Conservation (phyloP, 176 grass and related monocot species). For the Pharus latifolius region DNA sequence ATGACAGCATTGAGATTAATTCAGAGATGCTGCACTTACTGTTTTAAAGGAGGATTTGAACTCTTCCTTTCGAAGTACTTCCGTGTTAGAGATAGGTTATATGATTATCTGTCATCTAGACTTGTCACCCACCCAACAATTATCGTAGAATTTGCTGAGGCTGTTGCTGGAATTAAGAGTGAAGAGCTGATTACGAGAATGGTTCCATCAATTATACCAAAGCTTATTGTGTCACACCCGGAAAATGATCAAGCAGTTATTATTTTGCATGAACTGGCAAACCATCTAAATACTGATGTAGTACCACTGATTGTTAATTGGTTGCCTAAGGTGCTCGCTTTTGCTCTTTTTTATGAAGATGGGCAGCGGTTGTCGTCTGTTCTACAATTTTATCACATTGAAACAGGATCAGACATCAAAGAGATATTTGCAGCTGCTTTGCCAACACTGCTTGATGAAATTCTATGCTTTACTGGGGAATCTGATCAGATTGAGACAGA, state of each 20-base stretch:
- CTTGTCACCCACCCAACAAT: slow-evolving; percentile 52
- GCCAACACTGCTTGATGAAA: slow-evolving; percentile 77
- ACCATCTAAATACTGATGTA: slow-evolving; percentile 49
- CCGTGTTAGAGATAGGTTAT: slow-evolving; percentile 55
- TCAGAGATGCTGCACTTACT: slow-evolving; percentile 46
- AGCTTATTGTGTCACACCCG: slow-evolving; percentile 68
- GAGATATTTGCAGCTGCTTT: slow-evolving; percentile 94
- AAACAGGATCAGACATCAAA: slow-evolving; percentile 70
- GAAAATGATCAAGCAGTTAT: slow-evolving; percentile 50
- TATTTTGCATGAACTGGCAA: slow-evolving; percentile 69
- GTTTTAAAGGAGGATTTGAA: slow-evolving; percentile 72
- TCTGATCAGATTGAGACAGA: slow-evolving; percentile 53
- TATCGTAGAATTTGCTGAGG: slow-evolving; percentile 69
- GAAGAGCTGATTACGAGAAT: slow-evolving; percentile 69
- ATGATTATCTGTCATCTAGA: slow-evolving; percentile 59
- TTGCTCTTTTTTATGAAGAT: slow-evolving; percentile 73
- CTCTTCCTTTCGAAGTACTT: slow-evolving; percentile 50
- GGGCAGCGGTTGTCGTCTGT: slow-evolving; percentile 56
- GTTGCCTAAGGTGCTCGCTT: slow-evolving; percentile 75
- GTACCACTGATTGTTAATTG: slow-evolving; percentile 52
- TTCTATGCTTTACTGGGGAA: slow-evolving; percentile 84
- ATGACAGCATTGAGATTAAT: slow-evolving; percentile 60
- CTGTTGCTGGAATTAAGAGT: slow-evolving; percentile 67
- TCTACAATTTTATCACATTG: slow-evolving; percentile 76
- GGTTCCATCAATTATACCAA: slow-evolving; percentile 82